phyloP scores from a whole-genome alignment of 139 green algal genomes.

The Chlorella sp. region DNA sequence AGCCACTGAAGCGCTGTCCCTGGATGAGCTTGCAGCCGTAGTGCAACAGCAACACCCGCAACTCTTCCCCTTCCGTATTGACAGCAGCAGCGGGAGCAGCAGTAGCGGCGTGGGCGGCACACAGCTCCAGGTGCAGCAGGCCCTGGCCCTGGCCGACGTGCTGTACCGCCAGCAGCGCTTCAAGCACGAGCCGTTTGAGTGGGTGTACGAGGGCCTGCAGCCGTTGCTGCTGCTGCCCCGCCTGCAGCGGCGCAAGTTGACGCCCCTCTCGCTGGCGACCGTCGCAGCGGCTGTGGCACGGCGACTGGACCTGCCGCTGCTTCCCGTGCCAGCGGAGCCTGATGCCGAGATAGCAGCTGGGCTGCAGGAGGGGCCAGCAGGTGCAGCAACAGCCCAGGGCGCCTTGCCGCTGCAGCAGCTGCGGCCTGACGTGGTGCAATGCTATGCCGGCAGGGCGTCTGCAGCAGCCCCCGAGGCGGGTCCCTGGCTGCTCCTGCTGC shows the following conservation, averaged over 20 bases:
- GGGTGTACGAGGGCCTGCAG: slow-evolving; percentile 80
- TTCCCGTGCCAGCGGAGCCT: slow-evolving; percentile 34
- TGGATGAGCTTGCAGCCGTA: slow-evolving; percentile 18
- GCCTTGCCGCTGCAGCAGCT: slow-evolving; percentile 30
- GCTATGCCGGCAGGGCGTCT: slow-evolving; percentile 17
- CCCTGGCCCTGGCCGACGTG: slow-evolving; percentile 12
- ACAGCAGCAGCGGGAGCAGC: background rate
- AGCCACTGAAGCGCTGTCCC: background rate
- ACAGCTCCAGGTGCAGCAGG: background rate
- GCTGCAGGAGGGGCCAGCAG: background rate
- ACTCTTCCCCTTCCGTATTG: background rate
- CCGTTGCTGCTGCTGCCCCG: slow-evolving; percentile 65
- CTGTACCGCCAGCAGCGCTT: slow-evolving; percentile 43
- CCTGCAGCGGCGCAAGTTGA: slow-evolving; percentile 42
- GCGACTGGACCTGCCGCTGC: slow-evolving; percentile 50
- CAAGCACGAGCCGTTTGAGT: slow-evolving; percentile 74
- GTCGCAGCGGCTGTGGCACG: slow-evolving; percentile 46
- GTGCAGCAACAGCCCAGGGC: slow-evolving; percentile 16
- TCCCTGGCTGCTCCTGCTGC: slow-evolving; percentile 5
- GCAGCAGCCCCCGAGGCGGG: slow-evolving; percentile 7
- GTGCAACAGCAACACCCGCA: slow-evolving; percentile 1
- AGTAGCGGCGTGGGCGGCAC: background rate
- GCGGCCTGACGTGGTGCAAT: slow-evolving; percentile 13
- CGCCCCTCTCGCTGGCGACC: slow-evolving; percentile 54
- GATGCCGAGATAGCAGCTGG: background rate